Conservation (phyloP, 495 filamentous ascomycete genomes). For the Penicillium mononematosum region DNA sequence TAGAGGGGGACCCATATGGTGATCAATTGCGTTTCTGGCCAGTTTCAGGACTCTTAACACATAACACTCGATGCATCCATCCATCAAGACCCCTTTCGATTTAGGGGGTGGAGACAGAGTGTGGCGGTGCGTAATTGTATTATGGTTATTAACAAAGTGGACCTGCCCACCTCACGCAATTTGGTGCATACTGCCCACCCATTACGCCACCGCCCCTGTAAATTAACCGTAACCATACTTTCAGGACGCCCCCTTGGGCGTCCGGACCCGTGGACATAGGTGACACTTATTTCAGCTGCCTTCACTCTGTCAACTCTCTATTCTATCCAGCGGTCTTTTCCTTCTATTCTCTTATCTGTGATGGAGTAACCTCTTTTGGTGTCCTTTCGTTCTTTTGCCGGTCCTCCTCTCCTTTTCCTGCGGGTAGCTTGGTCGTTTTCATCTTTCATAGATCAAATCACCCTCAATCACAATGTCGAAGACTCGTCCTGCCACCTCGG, state of each 20-base stretch:
- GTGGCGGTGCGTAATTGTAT: slow-evolving; percentile 33
- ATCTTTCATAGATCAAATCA: slow-evolving; percentile 17
- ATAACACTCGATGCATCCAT: slow-evolving; percentile 3
- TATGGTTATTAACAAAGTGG: slow-evolving; percentile 9
- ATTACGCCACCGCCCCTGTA: slow-evolving; percentile 18
- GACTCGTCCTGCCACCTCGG: slow-evolving; percentile 72
- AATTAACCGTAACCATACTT: slow-evolving; percentile 18
- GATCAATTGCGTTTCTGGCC: background rate
- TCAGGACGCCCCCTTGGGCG: slow-evolving; percentile 16
- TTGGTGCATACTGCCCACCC: slow-evolving; percentile 10
- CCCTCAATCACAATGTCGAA: slow-evolving; percentile 47
- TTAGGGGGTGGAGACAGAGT: slow-evolving; percentile 24
- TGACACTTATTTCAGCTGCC: slow-evolving; percentile 22
- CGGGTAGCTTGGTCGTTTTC: slow-evolving; percentile 15
- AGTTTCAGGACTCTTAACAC: background rate
- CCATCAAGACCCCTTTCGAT: slow-evolving; percentile 21
- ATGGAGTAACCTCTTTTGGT: slow-evolving; percentile 27
- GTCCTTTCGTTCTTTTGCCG: slow-evolving; percentile 20
- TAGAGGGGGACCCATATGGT: background rate
- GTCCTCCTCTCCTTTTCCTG: slow-evolving; percentile 12
- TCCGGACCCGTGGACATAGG: slow-evolving; percentile 20
- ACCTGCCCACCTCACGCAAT: background rate
- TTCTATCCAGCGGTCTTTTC: slow-evolving; percentile 10
- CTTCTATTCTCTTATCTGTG: slow-evolving; percentile 13
- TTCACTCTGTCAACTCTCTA: slow-evolving; percentile 10